Evolutionary conservation across 139 green algal species (phyloP).

Genomic region (Picochlorum sp.): DNA sequence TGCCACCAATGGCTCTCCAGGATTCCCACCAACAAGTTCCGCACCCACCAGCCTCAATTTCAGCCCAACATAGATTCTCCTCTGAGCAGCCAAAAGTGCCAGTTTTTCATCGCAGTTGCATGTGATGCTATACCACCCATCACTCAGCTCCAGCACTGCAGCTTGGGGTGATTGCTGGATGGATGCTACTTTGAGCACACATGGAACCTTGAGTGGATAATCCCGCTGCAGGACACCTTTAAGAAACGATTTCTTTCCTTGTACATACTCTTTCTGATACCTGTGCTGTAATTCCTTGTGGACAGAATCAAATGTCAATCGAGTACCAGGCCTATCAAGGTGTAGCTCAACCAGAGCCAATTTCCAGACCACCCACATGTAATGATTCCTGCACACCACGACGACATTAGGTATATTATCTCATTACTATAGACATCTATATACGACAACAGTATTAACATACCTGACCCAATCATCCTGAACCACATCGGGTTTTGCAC

Average conservation of each 20-base stretch:
- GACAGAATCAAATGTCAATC: slow-evolving; percentile 27
- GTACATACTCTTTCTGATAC: slow-evolving; percentile 42
- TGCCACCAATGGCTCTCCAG: slow-evolving; percentile 20
- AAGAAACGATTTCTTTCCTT: slow-evolving; percentile 40
- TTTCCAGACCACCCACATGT: slow-evolving; percentile 67
- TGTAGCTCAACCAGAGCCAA: slow-evolving; percentile 41
- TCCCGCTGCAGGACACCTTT: slow-evolving; percentile 54
- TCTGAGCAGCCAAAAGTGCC: slow-evolving; percentile 12
- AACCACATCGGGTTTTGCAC: slow-evolving; percentile 28
- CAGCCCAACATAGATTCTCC: slow-evolving; percentile 15
- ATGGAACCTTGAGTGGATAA: slow-evolving; percentile 19
- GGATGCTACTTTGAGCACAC: slow-evolving; percentile 47
- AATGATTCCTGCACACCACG: slow-evolving; percentile 37
- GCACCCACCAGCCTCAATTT: slow-evolving; percentile 25
- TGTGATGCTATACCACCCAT: slow-evolving; percentile 62
- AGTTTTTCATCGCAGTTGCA: slow-evolving; percentile 39
- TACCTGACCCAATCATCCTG: slow-evolving; percentile 37
- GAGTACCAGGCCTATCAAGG: neutral
- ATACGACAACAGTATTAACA: neutral
- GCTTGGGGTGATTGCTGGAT: neutral
- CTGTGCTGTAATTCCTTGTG: slow-evolving; percentile 37
- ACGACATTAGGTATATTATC: too few species aligned
- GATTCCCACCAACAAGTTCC: slow-evolving; percentile 12
- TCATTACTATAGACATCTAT: too few species aligned
- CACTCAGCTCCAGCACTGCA: slow-evolving; percentile 37